phyloP scores from a whole-genome alignment of 805 yeast species.

The Maudiozyma saulgeensis region DNA sequence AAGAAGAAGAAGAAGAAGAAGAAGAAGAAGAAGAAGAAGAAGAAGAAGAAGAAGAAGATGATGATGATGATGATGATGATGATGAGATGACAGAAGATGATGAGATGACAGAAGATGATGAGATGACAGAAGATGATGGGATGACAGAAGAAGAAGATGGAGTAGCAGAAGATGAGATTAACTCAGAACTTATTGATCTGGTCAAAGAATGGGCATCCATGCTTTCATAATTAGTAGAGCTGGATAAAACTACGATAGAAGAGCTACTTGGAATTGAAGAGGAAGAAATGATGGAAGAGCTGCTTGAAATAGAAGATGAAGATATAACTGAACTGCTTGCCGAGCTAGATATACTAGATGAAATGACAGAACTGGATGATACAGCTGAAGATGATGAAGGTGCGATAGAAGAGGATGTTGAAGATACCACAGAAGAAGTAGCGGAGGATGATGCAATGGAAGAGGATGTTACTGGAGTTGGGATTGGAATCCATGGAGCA shows the following conservation, averaged over 20 bases:
- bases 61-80: neutral
- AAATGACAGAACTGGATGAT: slow-evolving; percentile 25
- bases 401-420: neutral
- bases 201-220: no score
- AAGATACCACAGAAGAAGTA: neutral
- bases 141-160: slow-evolving; percentile 23
- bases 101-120: slow-evolving; percentile 35
- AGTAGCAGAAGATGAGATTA: neutral
- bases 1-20: slow-evolving; percentile 9
- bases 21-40: slow-evolving; percentile 23
- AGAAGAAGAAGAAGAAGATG: slow-evolving; percentile 34
- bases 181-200: no score
- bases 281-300: slow-evolving; percentile 41
- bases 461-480: neutral
- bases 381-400: slow-evolving; percentile 22
- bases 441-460: neutral
- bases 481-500: slow-evolving; percentile 6
- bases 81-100: slow-evolving; percentile 32
- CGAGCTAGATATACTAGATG: no score
- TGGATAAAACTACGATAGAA: slow-evolving; percentile 27
- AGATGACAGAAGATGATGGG: slow-evolving; percentile 55
- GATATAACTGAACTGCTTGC: no score
- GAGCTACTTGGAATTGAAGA: neutral
- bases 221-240: slow-evolving; percentile 17
- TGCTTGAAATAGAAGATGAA: slow-evolving; percentile 44